Base-by-base conservation (phyloP, 1,284 basidiomycete genomes). In the Gymnopus androsaceus region DNA sequence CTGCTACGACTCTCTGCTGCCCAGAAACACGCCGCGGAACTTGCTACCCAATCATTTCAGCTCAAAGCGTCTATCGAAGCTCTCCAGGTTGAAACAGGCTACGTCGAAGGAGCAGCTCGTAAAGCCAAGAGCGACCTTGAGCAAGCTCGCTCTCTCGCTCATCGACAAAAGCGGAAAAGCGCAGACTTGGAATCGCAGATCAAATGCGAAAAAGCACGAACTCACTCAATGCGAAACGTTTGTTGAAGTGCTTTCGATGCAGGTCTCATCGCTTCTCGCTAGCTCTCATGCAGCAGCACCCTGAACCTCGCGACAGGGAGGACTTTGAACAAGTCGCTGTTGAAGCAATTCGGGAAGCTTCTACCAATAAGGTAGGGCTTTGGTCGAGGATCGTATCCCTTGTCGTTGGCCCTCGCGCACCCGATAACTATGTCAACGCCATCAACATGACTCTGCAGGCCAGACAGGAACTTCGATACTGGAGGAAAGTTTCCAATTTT, bases 371-470 rank as follows among this genome's bases (percentile, higher is more conserved):
- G 1, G 62, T 45, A 21, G 66, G 67, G 19, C 63, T 67, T 12
- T 72, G 76, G 69, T 64, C 69, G 4, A 62, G 47, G 23, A 63
- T 77, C 40, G 65, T 68, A 17, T 68, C 71, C 33, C 65, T 68
- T 21, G 55, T 72, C 47, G 63, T 62, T 19, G 65, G 67, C 25
- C 63, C 66, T 51, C 69, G 71, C 17, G 68, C 72, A 19, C 68
- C 69, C 19, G 70, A 69, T 23, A 73, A 74, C 45, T 77, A 77
- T 59, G 64, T 70, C 41, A 74, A 76, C 8, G 74, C 75, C 37
- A 67, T 78, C 54, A 64, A 72, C 33, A 62, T 73, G 64, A 72
- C 72, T 33, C 64, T 78, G 46, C 64, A 64, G 28, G 64, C 69
- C 52, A 66, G 75, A 36, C 66, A 67, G 55, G 69, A 74, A 31